Evolutionary conservation across 768 basidiomycete species (phyloP).

Genomic region (Kwoniella newhampshirensis): DNA sequence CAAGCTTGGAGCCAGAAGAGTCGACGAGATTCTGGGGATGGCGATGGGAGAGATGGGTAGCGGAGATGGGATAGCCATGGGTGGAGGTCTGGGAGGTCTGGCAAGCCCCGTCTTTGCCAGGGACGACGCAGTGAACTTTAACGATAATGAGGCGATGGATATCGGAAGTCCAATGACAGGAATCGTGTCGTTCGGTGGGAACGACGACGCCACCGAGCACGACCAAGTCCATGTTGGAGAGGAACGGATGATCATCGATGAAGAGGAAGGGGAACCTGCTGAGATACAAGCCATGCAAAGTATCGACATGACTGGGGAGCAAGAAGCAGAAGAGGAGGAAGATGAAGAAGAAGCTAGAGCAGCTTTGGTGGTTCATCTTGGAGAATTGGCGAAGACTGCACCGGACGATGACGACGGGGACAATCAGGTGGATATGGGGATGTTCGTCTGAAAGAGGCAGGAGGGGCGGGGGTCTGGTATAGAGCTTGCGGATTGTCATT

Average conservation of each 20-base stretch:
- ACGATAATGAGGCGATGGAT: conserved; percentile 1
- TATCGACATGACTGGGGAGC: neutral
- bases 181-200: neutral
- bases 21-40: conserved; percentile 14
- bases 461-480: neutral
- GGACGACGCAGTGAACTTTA: no score
- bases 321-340: conserved; percentile 1
- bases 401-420: neutral
- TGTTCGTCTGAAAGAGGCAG: neutral
- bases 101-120: no score
- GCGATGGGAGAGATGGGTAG: conserved; percentile 11
- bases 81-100: no score
- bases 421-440: neutral
- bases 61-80: neutral
- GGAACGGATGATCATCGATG: no score
- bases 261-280: conserved; percentile 1
- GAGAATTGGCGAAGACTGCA: neutral
- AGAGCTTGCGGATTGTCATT: neutral
- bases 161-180: neutral
- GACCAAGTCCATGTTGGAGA: neutral
- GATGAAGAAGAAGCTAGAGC: conserved; percentile 4
- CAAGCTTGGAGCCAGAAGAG: conserved; percentile 12
- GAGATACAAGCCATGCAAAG: no score
- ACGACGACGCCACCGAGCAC: neutral
- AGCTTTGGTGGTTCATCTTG: neutral